Conservation (phyloP, 1,284 basidiomycete species). For the Naganishia albida region DNA sequence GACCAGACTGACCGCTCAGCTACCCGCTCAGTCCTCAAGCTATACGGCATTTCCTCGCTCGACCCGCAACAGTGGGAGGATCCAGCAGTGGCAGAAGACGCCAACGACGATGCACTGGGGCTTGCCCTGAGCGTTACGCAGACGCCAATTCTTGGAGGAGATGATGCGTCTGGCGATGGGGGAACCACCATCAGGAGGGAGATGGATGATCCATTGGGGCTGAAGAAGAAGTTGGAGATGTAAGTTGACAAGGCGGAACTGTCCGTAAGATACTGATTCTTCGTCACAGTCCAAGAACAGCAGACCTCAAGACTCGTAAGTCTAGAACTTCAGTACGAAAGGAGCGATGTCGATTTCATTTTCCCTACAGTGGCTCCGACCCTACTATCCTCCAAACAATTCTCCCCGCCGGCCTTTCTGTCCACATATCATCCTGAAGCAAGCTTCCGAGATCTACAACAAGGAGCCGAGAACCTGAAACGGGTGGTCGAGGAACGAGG, state of each 20-base stretch:
- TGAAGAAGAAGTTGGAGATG: constrained; percentile 45
- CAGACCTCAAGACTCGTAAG: constrained; percentile 51
- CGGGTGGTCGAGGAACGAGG: constrained; percentile 81
- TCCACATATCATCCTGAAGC: constrained; percentile 93
- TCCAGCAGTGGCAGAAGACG: constrained; percentile 51
- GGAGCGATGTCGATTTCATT: background rate
- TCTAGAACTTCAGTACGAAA: background rate
- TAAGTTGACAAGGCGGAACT: constrained; percentile 36
- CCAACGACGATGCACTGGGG: constrained; percentile 35
- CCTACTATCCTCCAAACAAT: constrained; percentile 84
- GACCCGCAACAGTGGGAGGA: constrained; percentile 53
- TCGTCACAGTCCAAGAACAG: constrained; percentile 37
- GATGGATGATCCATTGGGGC: constrained; percentile 51
- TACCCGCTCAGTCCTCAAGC: constrained; percentile 54
- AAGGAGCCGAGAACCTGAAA: constrained; percentile 71
- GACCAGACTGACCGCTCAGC: no score
- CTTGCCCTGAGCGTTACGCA: constrained; percentile 44
- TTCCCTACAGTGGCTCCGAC: constrained; percentile 69
- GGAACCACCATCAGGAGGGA: constrained; percentile 37
- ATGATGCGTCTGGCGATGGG: constrained; percentile 40
- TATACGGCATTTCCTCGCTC: constrained; percentile 51
- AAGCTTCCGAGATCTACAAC: constrained; percentile 83
- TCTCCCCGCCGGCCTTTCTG: constrained; percentile 92
- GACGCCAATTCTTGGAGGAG: constrained; percentile 32
- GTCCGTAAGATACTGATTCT: background rate